phyloP scores from a whole-genome alignment of 176 grass and related monocot species.

The sorghum (Sorghum bicolor) region Sorghum_bicolor_NCBIv3 NC_012878.2:1551001-1551500 shows the following conservation, averaged over 20 bases:
- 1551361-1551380: slow-evolving; percentile 87
- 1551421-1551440: not conserved
- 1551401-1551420: slow-evolving; percentile 29
- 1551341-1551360: slow-evolving; percentile 55
- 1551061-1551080: not conserved
- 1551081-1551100: not conserved
- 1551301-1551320: not conserved
- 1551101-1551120: slow-evolving; percentile 23
- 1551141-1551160: slow-evolving; percentile 14
- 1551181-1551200: slow-evolving; percentile 41
- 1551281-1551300: not conserved
- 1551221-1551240: slow-evolving; percentile 40
- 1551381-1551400: slow-evolving; percentile 55
- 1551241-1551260: slow-evolving; percentile 36
- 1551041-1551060: not conserved
- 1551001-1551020: not conserved
- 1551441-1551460: not conserved
- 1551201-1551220: slow-evolving; percentile 92
- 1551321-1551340: slow-evolving; percentile 74
- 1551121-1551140: slow-evolving; percentile 23
- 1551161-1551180: not conserved
- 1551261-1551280: not conserved
- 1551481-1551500: not conserved
- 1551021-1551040: not conserved
- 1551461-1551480: not conserved